A percentile compares a stretch with the other conserved stretches of the same genome.
Conservation (phyloP, 2,329 filamentous ascomycete species). For the Verticillium albo-atrum region DNA sequence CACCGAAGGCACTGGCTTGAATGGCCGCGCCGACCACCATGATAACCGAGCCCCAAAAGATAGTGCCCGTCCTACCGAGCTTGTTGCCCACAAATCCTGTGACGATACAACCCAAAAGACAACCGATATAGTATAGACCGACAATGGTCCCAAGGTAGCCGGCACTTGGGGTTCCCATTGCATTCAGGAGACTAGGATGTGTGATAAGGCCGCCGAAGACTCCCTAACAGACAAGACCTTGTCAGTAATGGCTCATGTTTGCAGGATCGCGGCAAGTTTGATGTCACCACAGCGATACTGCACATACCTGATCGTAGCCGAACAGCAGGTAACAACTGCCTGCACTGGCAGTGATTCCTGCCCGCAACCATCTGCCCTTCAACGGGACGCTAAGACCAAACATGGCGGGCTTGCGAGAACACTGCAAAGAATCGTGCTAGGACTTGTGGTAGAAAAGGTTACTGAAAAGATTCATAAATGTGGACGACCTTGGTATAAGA, state of each 20-base stretch:
- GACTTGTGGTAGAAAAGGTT: no score
- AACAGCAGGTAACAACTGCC: constrained; percentile 1
- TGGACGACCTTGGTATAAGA: no score
- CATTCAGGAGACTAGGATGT: neutral
- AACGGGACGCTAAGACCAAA: neutral
- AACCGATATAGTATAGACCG: constrained; percentile 1
- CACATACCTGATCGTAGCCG: neutral
- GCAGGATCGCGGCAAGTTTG: no score
- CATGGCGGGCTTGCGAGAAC: no score
- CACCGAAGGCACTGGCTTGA: neutral
- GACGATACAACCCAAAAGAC: neutral
- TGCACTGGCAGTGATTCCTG: neutral
- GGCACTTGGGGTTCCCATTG: neutral
- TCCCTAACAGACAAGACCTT: no score
- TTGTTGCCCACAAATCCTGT: neutral
- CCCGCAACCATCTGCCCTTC: neutral
- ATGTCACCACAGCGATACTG: no score
- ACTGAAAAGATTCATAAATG: no score
- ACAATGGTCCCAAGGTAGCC: neutral
- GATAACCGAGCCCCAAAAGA: neutral
- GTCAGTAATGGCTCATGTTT: no score
- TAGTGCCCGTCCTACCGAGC: neutral
- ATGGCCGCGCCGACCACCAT: neutral
- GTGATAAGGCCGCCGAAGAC: no score
- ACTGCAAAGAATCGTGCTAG: no score